Evolutionary conservation across 257 asterid genomes (phyloP).

Genomic region (Scutellaria baicalensis): DNA sequence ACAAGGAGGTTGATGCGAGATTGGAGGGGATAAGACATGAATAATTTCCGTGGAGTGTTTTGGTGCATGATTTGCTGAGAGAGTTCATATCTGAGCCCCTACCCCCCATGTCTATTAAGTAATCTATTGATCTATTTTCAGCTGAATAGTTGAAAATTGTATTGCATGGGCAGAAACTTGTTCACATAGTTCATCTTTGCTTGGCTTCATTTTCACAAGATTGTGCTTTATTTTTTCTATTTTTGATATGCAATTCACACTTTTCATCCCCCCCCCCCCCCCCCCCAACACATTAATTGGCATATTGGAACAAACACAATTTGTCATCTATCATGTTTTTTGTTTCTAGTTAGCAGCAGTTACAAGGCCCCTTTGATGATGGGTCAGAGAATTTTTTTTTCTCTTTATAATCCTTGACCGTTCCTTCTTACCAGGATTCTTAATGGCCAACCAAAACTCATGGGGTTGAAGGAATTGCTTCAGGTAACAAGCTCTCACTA

Average conservation of each 20-base stretch:
- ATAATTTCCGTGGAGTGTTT: background rate
- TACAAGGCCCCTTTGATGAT: background rate
- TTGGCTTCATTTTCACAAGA: background rate
- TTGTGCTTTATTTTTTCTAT: background rate
- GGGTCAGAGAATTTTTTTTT: background rate
- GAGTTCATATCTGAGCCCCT: background rate
- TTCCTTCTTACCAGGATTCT: conserved; percentile 59
- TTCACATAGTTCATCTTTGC: background rate
- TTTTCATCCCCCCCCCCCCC: background rate
- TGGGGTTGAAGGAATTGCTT: conserved; percentile 95
- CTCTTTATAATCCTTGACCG: background rate
- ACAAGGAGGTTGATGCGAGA: background rate
- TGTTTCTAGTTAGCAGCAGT: background rate
- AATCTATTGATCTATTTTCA: too few relatives aligned
- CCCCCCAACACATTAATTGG: background rate
- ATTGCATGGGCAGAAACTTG: background rate
- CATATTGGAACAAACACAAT: background rate
- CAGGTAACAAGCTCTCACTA: conserved; percentile 50
- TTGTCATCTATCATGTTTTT: background rate
- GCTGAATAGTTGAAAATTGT: background rate
- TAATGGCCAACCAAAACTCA: conserved; percentile 84
- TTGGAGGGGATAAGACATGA: background rate
- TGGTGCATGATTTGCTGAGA: background rate
- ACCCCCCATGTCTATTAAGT: too few relatives aligned
- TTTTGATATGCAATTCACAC: background rate